phyloP scores from a whole-genome alignment of 176 grass and related monocot genomes.

The Cymbopogon citratus region DNA sequence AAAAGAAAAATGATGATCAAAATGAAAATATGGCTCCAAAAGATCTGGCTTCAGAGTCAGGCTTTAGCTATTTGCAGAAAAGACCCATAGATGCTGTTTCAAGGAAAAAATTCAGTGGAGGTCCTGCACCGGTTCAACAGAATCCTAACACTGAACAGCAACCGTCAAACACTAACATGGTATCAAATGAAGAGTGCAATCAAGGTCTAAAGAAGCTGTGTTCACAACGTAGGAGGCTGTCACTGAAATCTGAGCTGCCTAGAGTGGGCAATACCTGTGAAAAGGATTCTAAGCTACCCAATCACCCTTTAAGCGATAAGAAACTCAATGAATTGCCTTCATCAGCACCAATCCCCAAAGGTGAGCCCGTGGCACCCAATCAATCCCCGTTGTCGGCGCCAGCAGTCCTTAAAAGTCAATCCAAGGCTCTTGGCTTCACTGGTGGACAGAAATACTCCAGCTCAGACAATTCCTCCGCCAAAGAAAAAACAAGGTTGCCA shows the following conservation, averaged over 20 bases:
- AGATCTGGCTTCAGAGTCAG: conserved; percentile 1
- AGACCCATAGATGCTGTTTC: conserved; percentile 24
- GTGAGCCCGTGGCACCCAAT: neutral
- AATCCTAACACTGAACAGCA: neutral
- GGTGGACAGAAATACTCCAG: conserved; percentile 19
- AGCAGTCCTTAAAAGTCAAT: conserved; percentile 6
- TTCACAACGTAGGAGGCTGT: conserved; percentile 18
- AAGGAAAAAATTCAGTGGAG: conserved; percentile 4
- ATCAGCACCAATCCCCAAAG: neutral
- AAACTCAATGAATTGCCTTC: conserved; percentile 10
- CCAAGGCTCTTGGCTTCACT: neutral
- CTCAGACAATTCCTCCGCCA: conserved; percentile 9
- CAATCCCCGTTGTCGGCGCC: neutral
- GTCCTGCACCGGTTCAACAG: conserved; percentile 19
- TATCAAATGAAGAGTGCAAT: conserved; percentile 30
- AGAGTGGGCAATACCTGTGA: neutral
- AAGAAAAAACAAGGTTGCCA: neutral
- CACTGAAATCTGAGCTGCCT: conserved; percentile 33
- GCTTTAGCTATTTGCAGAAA: conserved; percentile 24
- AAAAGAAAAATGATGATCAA: conserved; percentile 31
- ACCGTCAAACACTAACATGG: conserved; percentile 8
- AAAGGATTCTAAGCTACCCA: conserved; percentile 4
- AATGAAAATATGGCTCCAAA: conserved; percentile 51
- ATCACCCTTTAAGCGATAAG: neutral
- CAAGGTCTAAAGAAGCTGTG: conserved; percentile 31